phyloP scores from a whole-genome alignment of 352 stramenopile species.

The Phytophthora niederhauseri region DNA sequence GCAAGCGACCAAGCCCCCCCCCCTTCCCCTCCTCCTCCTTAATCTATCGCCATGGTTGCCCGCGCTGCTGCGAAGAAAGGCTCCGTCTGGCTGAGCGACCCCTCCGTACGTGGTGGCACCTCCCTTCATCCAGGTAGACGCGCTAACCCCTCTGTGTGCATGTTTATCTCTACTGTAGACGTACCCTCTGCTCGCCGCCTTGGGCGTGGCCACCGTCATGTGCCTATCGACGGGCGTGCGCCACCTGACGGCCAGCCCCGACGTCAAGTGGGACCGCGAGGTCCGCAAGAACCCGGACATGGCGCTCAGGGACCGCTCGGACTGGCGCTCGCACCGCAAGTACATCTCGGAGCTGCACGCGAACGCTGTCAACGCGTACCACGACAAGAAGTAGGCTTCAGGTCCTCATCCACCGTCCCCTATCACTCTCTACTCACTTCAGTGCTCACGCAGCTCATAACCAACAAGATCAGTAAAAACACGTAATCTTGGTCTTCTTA shows the following conservation, averaged over 20 bases:
- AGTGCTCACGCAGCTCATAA: constrained; percentile 13
- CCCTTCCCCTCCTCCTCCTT: not conserved
- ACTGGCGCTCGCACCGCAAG: constrained; percentile 61
- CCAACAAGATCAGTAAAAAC: constrained; percentile 8
- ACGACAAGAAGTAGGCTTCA: constrained; percentile 30
- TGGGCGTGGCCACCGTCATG: constrained; percentile 44
- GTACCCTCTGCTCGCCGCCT: constrained; percentile 55
- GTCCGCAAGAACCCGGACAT: constrained; percentile 62
- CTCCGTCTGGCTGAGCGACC: constrained; percentile 51
- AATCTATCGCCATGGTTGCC: constrained; percentile 35
- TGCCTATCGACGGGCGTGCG: constrained; percentile 49
- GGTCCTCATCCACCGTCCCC: not conserved
- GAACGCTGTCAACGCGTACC: constrained; percentile 53
- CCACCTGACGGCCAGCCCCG: constrained; percentile 57
- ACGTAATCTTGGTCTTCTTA: not conserved
- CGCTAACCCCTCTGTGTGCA: not conserved
- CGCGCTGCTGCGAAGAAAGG: constrained; percentile 44
- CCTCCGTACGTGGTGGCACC: constrained; percentile 35
- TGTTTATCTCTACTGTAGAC: constrained; percentile 29
- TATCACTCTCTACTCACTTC: not conserved
- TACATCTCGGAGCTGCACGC: constrained; percentile 43
- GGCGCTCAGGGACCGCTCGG: constrained; percentile 42
- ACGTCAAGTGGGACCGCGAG: constrained; percentile 70
- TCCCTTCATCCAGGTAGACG: not conserved
- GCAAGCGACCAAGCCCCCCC: constrained; percentile 1